Conservation (phyloP, 2,329 filamentous ascomycete species). For the Fusarium keratoplasticum region DNA sequence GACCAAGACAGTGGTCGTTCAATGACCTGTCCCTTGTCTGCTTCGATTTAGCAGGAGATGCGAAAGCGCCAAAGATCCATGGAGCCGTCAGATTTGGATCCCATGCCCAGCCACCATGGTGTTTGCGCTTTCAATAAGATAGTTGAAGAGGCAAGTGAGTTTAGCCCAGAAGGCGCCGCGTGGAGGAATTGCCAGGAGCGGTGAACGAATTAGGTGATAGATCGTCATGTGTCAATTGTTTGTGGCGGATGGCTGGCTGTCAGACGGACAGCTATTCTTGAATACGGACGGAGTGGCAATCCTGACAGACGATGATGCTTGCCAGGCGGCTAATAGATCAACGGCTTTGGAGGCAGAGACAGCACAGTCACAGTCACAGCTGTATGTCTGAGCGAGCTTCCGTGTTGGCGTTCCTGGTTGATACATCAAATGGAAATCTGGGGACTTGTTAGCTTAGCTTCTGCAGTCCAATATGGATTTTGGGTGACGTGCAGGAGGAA, state of each 20-base stretch:
- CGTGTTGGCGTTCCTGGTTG: conserved; percentile 24
- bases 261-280: conserved; percentile 7
- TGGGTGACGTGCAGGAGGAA: conserved; percentile 41
- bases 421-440: conserved; percentile 31
- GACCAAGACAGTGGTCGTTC: conserved; percentile 19
- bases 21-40: conserved; percentile 22
- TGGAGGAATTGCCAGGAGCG: conserved; percentile 29
- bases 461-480: conserved; percentile 33
- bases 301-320: not conserved
- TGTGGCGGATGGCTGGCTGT: conserved; percentile 25
- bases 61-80: conserved; percentile 9
- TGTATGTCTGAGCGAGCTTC: conserved; percentile 25
- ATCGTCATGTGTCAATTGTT: conserved; percentile 35
- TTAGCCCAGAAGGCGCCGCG: conserved; percentile 10
- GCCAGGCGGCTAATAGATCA: conserved; percentile 2
- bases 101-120: conserved; percentile 21
- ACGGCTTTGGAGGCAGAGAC: not conserved
- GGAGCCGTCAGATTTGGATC: conserved; percentile 23
- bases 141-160: conserved; percentile 23
- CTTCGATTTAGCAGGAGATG: conserved; percentile 14
- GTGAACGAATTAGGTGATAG: conserved; percentile 36
- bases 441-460: conserved; percentile 35
- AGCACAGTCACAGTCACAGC: not conserved
- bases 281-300: conserved; percentile 18
- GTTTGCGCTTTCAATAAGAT: conserved; percentile 17